Percentiles rank a stretch among this genome's conserved stretches.
Evolutionary conservation across 768 basidiomycete species (phyloP).

Genomic region (Tulasnella sp.): DNA sequence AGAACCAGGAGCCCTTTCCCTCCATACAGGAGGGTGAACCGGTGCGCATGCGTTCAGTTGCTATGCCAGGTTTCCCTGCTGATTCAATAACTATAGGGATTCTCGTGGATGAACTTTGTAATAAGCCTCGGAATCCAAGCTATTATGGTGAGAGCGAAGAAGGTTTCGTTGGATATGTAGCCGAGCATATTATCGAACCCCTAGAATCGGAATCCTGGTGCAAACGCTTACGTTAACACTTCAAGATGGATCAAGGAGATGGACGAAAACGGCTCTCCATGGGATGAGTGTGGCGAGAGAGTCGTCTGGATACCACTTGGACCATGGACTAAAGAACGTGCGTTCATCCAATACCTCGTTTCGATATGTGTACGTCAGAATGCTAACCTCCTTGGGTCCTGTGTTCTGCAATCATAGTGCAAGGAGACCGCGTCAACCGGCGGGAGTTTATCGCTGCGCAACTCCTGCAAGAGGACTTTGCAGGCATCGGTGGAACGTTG

Average conservation of each 20-base stretch:
- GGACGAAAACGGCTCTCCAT: background rate
- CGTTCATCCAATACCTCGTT: background rate
- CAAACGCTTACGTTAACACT: background rate
- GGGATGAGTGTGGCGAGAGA: background rate
- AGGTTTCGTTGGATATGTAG: background rate
- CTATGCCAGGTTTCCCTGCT: background rate
- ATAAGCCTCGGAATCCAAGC: background rate
- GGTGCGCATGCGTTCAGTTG: background rate
- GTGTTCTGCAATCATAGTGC: background rate
- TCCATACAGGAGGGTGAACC: background rate
- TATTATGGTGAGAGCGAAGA: background rate
- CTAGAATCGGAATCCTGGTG: background rate
- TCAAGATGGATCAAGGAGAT: background rate
- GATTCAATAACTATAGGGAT: background rate
- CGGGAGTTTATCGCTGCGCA: background rate
- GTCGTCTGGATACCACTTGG: background rate
- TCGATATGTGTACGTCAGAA: background rate
- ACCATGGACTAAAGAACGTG: background rate
- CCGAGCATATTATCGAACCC: background rate
- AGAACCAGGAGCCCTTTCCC: constrained; percentile 14
- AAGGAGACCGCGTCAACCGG: background rate
- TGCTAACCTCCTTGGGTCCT: background rate
- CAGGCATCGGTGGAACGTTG: background rate
- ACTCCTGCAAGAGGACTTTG: background rate
- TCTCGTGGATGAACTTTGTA: background rate